phyloP scores from a whole-genome alignment of 116 monocot species.

The Cymodocea nodosa region DNA sequence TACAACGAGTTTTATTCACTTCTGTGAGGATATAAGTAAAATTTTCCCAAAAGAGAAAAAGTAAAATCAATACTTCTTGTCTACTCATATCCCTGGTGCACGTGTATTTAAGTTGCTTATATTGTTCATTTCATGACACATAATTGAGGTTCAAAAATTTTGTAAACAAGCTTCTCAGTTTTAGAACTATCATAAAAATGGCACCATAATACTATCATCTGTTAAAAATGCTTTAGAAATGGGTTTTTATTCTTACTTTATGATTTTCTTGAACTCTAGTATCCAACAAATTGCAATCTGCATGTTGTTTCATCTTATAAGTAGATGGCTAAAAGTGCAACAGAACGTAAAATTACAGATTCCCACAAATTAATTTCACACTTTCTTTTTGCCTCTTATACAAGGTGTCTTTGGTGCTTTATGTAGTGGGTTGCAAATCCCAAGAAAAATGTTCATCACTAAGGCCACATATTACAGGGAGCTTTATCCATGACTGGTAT shows the following conservation, averaged over 20 bases:
- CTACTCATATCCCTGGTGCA: neutral
- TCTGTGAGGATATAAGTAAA: neutral
- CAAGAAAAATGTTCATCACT: conserved; percentile 53
- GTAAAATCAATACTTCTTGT: neutral
- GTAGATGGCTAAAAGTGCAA: neutral
- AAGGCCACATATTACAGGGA: conserved; percentile 68
- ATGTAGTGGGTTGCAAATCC: conserved; percentile 53
- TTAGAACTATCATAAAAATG: neutral
- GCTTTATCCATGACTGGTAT: conserved; percentile 87
- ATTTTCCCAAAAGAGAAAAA: neutral
- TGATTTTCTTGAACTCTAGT: neutral
- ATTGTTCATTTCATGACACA: neutral
- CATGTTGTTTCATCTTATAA: neutral
- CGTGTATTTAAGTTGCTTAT: neutral
- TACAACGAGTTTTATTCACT: neutral
- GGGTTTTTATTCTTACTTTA: neutral
- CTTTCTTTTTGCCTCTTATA: neutral
- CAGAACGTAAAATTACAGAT: neutral
- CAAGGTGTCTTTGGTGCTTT: conserved; percentile 57
- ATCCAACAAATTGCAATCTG: neutral
- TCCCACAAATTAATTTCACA: too few species aligned
- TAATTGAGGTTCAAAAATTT: neutral
- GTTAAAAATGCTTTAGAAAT: neutral
- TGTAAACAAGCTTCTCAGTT: neutral
- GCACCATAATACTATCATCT: neutral